Conservation (phyloP, 129 eudicot species). For the Pulicaria dysenterica region DNA sequence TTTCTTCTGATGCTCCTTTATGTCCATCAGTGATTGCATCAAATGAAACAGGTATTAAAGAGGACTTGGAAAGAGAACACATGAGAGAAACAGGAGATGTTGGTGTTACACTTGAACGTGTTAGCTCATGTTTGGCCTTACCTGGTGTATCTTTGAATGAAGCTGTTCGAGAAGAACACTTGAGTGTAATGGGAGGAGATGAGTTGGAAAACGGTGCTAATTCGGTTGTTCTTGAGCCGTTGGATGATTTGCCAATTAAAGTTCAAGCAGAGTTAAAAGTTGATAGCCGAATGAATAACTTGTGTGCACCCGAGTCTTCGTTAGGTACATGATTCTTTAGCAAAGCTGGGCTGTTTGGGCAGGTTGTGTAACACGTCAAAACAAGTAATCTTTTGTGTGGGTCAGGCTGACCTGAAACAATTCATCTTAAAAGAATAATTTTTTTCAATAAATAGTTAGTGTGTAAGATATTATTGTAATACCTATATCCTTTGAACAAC, state of each 20-base stretch:
- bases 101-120: conserved; percentile 22
- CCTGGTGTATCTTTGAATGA: conserved; percentile 25
- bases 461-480: too few species aligned
- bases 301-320: conserved; percentile 22
- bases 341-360: neutral
- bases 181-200: conserved; percentile 18
- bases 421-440: too few species aligned
- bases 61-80: conserved; percentile 30
- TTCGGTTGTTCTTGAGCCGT: conserved; percentile 33
- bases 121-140: conserved; percentile 18
- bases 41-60: conserved; percentile 21
- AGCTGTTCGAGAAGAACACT: conserved; percentile 20
- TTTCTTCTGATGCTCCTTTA: conserved; percentile 17
- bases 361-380: too few species aligned
- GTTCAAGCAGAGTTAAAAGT: conserved; percentile 31
- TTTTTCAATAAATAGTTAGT: too few species aligned
- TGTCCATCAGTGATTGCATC: conserved; percentile 19
- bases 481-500: too few species aligned
- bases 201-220: conserved; percentile 18
- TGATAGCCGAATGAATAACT: conserved; percentile 22
- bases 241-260: conserved; percentile 28
- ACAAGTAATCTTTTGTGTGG: too few species aligned
- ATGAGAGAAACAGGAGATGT: conserved; percentile 18
- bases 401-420: too few species aligned
- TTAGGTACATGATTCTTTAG: conserved; percentile 49